Base-by-base conservation (phyloP, 768 basidiomycete species). In the Flagelloscypha sp. region DNA sequence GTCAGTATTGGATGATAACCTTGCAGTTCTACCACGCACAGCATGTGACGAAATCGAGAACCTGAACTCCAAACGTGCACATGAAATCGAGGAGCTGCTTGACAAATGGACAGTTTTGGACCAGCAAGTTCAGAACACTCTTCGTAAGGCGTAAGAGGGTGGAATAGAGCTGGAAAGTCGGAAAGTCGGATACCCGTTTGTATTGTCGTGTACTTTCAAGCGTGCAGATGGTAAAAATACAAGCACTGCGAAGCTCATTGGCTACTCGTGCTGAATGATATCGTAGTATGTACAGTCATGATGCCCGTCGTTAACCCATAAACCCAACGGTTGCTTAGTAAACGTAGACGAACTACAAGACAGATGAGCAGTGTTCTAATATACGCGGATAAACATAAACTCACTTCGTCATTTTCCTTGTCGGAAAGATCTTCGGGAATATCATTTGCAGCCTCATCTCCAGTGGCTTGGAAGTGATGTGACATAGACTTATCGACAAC, bases 301-400 rank as follows among this genome's bases (percentile, higher is more conserved):
- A 13, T 27, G 9, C 13, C 25, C 25, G 15, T n/a, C n/a, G n/a
- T n/a, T 27, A 27, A 27, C 9, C 9, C 25, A 27, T 27, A 27
- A 13, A 9, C 25, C 9, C 25, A 27, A 9, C 13, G 9, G 9
- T 27, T 27, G 15, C 25, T 35, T n/a, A 35, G 22, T 35, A 35
- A 21, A 35, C n/a, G 33, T 22, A 35, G 24, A 35, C 24, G 24
- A 35, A 35, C 33, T 35, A 15, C 16, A 35, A 13, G 7, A 22
- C 16, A 1, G 6, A 35, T 35, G 4, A 35, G 16, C 10, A 22
- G 13, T 18, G 15, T 16, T 7, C 5, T 13, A n/a, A 13, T n/a
- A 13, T 5, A 19, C 7, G 25, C 11, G 15, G 5, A n/a, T 22
- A n/a, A 11, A 22, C 5, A n/a, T 6, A 12, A 6, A 16, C 33